Base-by-base conservation (phyloP, 768 basidiomycete species). In the Rubroboletus satanas region DNA sequence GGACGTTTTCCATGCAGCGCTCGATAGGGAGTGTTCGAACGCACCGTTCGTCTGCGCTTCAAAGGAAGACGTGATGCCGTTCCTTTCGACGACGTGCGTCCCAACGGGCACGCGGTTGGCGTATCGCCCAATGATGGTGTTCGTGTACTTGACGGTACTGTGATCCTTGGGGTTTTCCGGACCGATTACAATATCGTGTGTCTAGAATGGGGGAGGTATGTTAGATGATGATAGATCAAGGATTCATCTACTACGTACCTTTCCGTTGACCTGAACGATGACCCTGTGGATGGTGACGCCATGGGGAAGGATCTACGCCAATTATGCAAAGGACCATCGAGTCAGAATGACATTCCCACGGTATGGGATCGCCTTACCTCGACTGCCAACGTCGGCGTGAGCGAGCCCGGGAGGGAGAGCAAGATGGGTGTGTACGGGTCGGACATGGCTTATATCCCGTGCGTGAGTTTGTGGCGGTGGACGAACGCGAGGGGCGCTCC, bases 121-220 rank as follows among this genome's bases (percentile, higher is more conserved):
- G 59, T 88, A 89, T 62, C 87, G 75, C 29, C 88, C 88, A 48
- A 90, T 77, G 64, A 88, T 76, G 10, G 83, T 82, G 71, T 90
- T 89, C 44, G 79, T 83, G 70, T 90, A 90, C 69, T 83, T 85
- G 66, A 85, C 79, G 11, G 66, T 69, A 32, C 74, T 66, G 66
- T 89, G 86, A 56, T 76, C 81, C 57, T 76, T 63, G 47, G 86
- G 82, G 42, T 74, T 69, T 71, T 88, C 83, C 37, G 88, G 88
- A 17, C 87, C 88, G 60, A 88, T 77, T 41, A 90, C 81, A 54
- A 90, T 79, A 68, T 90, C 88, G 70, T 90, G 85, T 7, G 84
- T 87, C 86, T 88, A 60, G 7, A 29, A 45, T 18, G 37, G 29
- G 4, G 1, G 45, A 3, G 23, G 28, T 21, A 9, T 32, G 7